These are phyloP conservation scores for Starmerella geochares DNA, from an alignment of 805 yeast genomes.

Conservation along the genomic window DNA sequence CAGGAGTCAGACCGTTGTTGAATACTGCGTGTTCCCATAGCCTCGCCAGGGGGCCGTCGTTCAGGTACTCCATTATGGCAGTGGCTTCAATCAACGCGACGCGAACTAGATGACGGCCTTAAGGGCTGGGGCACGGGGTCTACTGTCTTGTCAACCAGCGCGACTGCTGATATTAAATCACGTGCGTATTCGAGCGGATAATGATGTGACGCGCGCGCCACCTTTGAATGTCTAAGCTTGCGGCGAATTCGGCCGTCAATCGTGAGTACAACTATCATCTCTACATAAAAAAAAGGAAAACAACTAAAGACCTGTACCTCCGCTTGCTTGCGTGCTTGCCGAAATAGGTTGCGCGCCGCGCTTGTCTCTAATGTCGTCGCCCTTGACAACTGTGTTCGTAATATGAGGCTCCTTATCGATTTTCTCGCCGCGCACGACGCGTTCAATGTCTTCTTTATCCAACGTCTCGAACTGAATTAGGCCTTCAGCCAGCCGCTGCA, in stretches of 20 bases:
- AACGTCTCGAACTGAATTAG: constrained; percentile 90
- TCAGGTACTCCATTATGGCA: neutral
- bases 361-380: constrained; percentile 30
- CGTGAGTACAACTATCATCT: no score
- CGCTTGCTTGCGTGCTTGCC: constrained; percentile 5
- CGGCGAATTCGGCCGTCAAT: no score
- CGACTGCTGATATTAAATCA: neutral
- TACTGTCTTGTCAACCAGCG: no score
- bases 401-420: constrained; percentile 57
- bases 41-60: neutral
- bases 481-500: constrained; percentile 84
- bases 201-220: no score
- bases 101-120: neutral
- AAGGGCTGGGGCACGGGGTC: no score
- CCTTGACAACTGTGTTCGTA: constrained; percentile 64
- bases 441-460: constrained; percentile 81
- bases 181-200: no score
- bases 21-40: neutral
- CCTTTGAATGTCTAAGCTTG: no score
- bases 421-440: constrained; percentile 68
- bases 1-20: neutral
- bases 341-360: constrained; percentile 17
- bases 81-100: neutral
- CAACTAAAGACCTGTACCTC: neutral
- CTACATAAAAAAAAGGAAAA: neutral